These are phyloP conservation scores for Rhynchosporium graminicola DNA, from an alignment of 2,329 filamentous ascomycete genomes.

Conservation along the genomic window DNA sequence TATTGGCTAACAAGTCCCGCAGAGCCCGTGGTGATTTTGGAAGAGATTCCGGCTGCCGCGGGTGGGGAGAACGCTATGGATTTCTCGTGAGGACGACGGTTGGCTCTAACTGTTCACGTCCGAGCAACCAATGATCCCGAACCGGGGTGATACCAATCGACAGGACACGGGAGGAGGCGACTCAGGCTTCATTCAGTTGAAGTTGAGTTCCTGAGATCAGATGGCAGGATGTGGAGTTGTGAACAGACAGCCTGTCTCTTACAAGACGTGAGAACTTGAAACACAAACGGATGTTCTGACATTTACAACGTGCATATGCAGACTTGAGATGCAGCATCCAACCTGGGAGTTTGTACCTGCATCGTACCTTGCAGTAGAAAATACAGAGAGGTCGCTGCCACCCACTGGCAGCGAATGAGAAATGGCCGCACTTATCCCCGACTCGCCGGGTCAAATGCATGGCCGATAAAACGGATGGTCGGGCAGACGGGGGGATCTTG, in stretches of 20 bases:
- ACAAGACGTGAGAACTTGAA: slow-evolving; percentile 15
- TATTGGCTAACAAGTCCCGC: slow-evolving; percentile 19
- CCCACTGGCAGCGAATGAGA: slow-evolving; percentile 10
- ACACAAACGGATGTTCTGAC: slow-evolving; percentile 15
- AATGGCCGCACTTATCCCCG: slow-evolving; percentile 1
- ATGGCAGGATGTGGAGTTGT: slow-evolving; percentile 17
- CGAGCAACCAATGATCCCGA: slow-evolving; percentile 13
- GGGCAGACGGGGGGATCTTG: neutral
- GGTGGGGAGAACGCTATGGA: slow-evolving; percentile 19
- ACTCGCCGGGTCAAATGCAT: slow-evolving; percentile 1
- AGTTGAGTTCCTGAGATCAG: slow-evolving; percentile 19
- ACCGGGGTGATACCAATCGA: slow-evolving; percentile 24
- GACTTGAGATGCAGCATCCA: slow-evolving; percentile 3
- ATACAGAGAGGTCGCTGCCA: neutral
- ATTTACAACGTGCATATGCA: slow-evolving; percentile 23
- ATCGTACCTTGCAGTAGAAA: slow-evolving; percentile 36
- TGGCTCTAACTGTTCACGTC: slow-evolving; percentile 7
- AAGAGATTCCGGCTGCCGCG: slow-evolving; percentile 23
- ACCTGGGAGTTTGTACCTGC: slow-evolving; percentile 33
- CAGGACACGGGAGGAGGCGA: slow-evolving; percentile 32
- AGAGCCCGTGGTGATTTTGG: slow-evolving; percentile 19
- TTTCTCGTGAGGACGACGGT: slow-evolving; percentile 6
- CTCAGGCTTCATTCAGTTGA: slow-evolving; percentile 20
- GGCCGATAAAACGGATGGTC: slow-evolving; percentile 11
- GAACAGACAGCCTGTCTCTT: slow-evolving; percentile 1